Conservation (phyloP, 805 yeast species). For the Jamesozyma spencerorum region DNA sequence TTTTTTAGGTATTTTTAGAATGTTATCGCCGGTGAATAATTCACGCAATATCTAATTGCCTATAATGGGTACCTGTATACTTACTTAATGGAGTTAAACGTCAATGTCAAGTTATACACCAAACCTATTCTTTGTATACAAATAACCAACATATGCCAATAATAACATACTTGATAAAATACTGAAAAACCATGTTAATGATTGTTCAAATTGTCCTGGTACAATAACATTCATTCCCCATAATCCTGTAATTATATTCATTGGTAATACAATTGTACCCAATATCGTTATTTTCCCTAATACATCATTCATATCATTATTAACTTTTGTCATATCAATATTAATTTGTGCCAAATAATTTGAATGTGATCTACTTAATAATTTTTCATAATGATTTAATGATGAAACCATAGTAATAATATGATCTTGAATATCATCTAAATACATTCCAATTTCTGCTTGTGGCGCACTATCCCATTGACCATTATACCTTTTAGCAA, state of each 20-base stretch:
- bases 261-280: constrained; percentile 91
- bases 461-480: constrained; percentile 72
- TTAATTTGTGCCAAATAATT: constrained; percentile 94
- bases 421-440: constrained; percentile 97
- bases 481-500: constrained; percentile 83
- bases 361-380: constrained; percentile 89
- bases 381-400: constrained; percentile 86
- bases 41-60: no score
- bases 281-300: constrained; percentile 85
- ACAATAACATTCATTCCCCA: constrained; percentile 99
- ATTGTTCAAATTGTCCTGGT: constrained; percentile 75
- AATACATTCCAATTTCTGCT: constrained; percentile 84
- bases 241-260: constrained; percentile 89
- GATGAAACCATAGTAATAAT: constrained; percentile 95
- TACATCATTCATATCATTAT: constrained; percentile 94
- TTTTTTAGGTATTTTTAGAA: no score
- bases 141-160: constrained; percentile 39
- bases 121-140: constrained; percentile 39
- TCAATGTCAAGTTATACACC: constrained; percentile 19
- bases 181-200: constrained; percentile 57
- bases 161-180: constrained; percentile 39
- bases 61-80: no score
- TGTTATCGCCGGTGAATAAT: no score
- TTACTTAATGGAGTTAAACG: no score
- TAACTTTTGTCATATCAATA: constrained; percentile 94